These are phyloP conservation scores for Hortaea sp. DNA, from an alignment of 2,329 filamentous ascomycete genomes.

Conservation along the genomic window DNA sequence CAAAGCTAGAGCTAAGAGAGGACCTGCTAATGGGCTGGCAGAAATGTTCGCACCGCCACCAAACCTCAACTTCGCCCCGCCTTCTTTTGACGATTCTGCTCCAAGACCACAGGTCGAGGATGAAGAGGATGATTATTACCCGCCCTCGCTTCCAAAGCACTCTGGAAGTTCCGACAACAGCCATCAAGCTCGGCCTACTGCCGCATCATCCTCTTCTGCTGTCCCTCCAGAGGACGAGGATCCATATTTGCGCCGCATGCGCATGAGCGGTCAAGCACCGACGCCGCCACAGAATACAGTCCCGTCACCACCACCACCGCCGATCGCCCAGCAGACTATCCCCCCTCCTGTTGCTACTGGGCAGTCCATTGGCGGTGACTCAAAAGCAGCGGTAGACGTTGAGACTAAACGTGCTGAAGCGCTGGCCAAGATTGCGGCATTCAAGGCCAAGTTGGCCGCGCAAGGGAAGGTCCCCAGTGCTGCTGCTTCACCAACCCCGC, in stretches of 20 bases:
- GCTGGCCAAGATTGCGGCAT: conserved; percentile 23
- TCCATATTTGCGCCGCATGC: conserved; percentile 54
- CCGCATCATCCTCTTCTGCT: conserved; percentile 32
- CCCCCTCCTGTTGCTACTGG: background rate
- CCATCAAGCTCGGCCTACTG: conserved; percentile 37
- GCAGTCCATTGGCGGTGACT: background rate
- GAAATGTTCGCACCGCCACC: conserved; percentile 21
- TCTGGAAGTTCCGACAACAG: conserved; percentile 41
- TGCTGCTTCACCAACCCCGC: background rate
- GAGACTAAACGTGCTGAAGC: conserved; percentile 16
- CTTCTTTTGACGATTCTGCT: conserved; percentile 33
- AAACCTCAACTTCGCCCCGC: conserved; percentile 12
- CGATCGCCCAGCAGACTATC: conserved; percentile 13
- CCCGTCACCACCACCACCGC: conserved; percentile 8
- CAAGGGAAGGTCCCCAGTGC: conserved; percentile 1
- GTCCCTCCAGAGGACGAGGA: conserved; percentile 49
- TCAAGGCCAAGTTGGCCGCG: conserved; percentile 10
- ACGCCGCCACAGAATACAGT: conserved; percentile 17
- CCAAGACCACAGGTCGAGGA: conserved; percentile 30
- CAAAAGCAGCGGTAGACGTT: conserved; percentile 9
- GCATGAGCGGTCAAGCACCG: conserved; percentile 33
- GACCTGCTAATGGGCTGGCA: conserved; percentile 3
- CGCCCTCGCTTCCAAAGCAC: conserved; percentile 13
- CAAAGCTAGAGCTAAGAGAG: background rate
- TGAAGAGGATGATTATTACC: conserved; percentile 9